Evolutionary conservation across 257 asterid genomes (phyloP), one percentile per base, ranked within the genome.

Genomic region (Capsicum baccatum): DNA sequence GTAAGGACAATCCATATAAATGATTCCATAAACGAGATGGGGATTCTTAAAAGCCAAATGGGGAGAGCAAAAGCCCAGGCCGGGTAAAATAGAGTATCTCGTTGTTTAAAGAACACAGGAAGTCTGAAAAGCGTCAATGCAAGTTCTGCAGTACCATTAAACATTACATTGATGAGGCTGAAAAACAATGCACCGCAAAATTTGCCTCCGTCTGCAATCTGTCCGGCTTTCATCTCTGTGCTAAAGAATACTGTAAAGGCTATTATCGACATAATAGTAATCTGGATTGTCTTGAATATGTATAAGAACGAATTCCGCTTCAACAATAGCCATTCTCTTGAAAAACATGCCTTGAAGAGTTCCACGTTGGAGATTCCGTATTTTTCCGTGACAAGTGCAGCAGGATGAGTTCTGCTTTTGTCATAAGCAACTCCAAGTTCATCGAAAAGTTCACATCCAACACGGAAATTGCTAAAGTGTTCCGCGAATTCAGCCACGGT

Each of bases 61-160:
- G 99, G 99, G 54, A 96, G 86, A 19, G 99, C 93, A 68, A 96
- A 94, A 6, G 98, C 99, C 99, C 99, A 96, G 63, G 99, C 96
- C 8, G 99, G 99, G 88, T 84, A 96, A 89, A 96, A 93, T 50
- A 93, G 88, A 83, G 94, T 92, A 80, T 94, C 97, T 85, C 99
- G 90, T 79, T 96, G 99, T 87, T 94, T 94, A 70, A 93, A 96
- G 91, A 94, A 95, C 81, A 94, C 97, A 0, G 99, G 97, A 87
- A 95, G 97, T 86, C 99, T 89, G 66, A 90, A 66, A 79, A 93
- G 83, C 3, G 91, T 93, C 85, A 96, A 79, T n/a, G 97, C 98
- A 67, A 94, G 93, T 91, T 96, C 99, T 12, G 94, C 94, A 4
- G 96, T 91, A 78, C 99, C 98, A 81, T 93, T 94, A 79, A 96